Base-by-base conservation (phyloP, 2,329 filamentous ascomycete species). In the Apiospora koreana region DNA sequence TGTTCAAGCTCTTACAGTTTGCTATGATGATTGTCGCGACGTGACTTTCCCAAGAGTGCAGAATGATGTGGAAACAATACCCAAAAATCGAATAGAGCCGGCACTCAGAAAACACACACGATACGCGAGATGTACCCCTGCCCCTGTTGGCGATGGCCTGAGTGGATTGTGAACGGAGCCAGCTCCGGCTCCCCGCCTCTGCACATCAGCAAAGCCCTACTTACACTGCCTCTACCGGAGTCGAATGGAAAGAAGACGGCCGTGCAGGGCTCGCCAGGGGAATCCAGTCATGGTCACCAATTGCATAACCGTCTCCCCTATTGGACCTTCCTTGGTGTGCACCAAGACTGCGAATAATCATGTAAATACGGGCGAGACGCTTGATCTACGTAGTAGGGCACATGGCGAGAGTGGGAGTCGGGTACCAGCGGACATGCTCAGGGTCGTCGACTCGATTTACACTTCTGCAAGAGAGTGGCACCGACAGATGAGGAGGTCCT, bases 111-210 rank as follows among this genome's bases (percentile, higher is more conserved):
- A 62, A 35, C 28, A 38, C 21, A 18, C 38, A 62, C 31, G 31
- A 62, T 38, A 62, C 28, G 54, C 54, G 54, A 62, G 31, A 62
- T 38, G 54, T 28, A 62, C 54, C 54, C 31, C 54, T 62, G 21
- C 54, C 54, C 54, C 31, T 62, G 54, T 38, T 62, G 54, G 54
- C 54, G 31, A 62, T 62, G 65, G 31, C 25, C 31, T n/a, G 65
- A n/a, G 65, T 67, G 65, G 65, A 23, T 35, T 46, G 42, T n/a
- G 23, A n/a, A 23, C 65, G 65, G 65, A 35, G 65, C 25, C 23
- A 0, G 42, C 65, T 46, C 65, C 65, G 65, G 18, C 65, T 46
- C 65, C 65, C 42, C 65, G 65, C 42, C 50, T 38, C 54, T 12
- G 54, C 21, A n/a, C 54, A 62, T 38, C 31, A n/a, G 21, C 54